Evolutionary conservation across 164 flowering plant species (phyloP).

Genomic region (Magnolia kwangsiensis): DNA sequence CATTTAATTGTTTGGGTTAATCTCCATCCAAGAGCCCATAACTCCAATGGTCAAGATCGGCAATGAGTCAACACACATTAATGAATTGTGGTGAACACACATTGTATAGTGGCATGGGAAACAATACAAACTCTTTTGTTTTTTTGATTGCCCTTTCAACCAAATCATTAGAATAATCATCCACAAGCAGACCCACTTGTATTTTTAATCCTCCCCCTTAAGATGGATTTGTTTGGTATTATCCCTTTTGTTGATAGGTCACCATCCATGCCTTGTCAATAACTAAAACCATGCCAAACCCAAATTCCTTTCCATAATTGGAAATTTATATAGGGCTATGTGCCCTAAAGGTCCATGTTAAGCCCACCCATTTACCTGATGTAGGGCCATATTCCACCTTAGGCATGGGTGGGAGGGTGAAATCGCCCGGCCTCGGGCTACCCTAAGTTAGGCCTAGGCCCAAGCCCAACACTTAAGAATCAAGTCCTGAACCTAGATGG

Average conservation of each 20-base stretch:
- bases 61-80: neutral
- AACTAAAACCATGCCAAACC: slow-evolving; percentile 67
- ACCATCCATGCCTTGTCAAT: slow-evolving; percentile 83
- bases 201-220: slow-evolving; percentile 18
- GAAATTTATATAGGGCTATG: slow-evolving; percentile 24
- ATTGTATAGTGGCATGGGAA: neutral
- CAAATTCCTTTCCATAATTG: slow-evolving; percentile 52
- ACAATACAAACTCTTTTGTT: neutral
- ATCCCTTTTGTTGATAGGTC: slow-evolving; percentile 83
- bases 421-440: no score
- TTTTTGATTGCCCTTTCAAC: slow-evolving; percentile 29
- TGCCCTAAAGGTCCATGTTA: neutral
- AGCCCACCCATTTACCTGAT: slow-evolving; percentile 2
- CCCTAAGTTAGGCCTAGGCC: no score
- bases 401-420: neutral
- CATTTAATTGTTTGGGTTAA: neutral
- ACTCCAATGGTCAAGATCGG: neutral
- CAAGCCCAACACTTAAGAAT: no score
- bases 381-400: slow-evolving; percentile 12
- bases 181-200: slow-evolving; percentile 48
- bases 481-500: no score
- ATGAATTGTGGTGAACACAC: neutral
- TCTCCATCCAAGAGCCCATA: neutral
- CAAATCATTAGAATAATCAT: slow-evolving; percentile 41
- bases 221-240: slow-evolving; percentile 73